Conservation (phyloP, 192 early-diverging fungal species). For the Coemansia sp. region DNA sequence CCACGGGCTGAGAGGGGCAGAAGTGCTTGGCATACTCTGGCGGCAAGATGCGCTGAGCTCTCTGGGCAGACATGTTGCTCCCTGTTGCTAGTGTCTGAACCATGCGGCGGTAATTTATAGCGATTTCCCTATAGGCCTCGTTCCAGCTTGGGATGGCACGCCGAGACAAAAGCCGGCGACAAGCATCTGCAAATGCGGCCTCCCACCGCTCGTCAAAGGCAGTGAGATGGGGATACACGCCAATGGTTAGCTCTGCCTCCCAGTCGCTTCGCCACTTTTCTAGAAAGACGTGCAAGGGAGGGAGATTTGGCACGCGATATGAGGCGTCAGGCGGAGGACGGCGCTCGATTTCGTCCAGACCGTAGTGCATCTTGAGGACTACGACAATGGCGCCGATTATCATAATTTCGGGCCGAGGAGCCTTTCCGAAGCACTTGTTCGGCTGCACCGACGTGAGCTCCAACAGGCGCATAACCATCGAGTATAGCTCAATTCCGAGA, state of each 20-base stretch:
- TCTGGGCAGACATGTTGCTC: conserved; percentile 8
- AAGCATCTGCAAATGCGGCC: conserved; percentile 29
- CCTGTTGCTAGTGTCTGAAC: conserved; percentile 15
- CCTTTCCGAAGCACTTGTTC: background rate
- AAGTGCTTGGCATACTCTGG: conserved; percentile 18
- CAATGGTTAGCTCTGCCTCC: conserved; percentile 35
- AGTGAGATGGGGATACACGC: conserved; percentile 28
- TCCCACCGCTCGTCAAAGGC: conserved; percentile 32
- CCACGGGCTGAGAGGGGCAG: background rate
- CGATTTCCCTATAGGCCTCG: conserved; percentile 19
- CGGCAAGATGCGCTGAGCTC: conserved; percentile 19
- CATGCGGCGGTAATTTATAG: conserved; percentile 23
- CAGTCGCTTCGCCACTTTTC: conserved; percentile 38
- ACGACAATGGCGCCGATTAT: conserved; percentile 32
- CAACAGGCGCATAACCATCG: conserved; percentile 32
- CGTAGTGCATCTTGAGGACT: conserved; percentile 51
- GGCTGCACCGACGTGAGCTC: conserved; percentile 14
- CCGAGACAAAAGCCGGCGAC: conserved; percentile 20
- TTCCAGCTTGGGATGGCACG: background rate
- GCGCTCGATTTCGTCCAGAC: conserved; percentile 54
- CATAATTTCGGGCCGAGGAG: background rate
- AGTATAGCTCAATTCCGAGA: conserved; percentile 27
- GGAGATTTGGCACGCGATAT: conserved; percentile 18
- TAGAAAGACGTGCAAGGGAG: conserved; percentile 37
- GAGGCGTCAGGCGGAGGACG: background rate